Evolutionary conservation across 2,329 filamentous ascomycete genomes (phyloP), one percentile per base, ranked within the genome.

Genomic region (Polychaeton citri): DNA sequence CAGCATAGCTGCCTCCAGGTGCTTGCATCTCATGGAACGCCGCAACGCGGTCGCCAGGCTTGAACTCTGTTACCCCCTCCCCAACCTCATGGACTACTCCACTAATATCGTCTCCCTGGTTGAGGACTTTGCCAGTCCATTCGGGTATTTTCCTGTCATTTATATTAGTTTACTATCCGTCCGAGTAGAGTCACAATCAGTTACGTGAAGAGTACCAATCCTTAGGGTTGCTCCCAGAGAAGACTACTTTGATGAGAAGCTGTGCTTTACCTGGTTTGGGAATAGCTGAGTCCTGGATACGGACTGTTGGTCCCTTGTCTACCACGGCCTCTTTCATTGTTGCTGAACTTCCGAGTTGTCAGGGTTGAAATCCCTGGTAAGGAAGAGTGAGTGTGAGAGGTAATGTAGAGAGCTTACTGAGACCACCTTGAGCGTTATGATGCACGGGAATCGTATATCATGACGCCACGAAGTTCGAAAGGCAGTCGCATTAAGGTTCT

Each of bases 1-100:
- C 74, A 3, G 74, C 76, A 41, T 68, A 80, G 6, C 61, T 65
- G 2, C 76, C 76, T 21, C 63, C 50, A 0, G 65, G 59, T 1
- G 57, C 55, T 30, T 54, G 45, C 64, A 78, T 75, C 41, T 58
- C 53, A 42, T 68, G 64, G 57, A 74, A 72, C 3, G 66, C 69
- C 6, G 68, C 66, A 1, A 76, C 71, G 12, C 70, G 64, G 51
- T 76, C 71, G 20, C 72, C 72, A 0, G 58, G 56, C 41, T 66
- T 66, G 62, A 76, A 76, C 44, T 74, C 72, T 38, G 54, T 64
- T 2, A 77, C 72, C 24, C 68, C 60, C 28, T 59, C 49, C 15
- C 74, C 74, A 16, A 75, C 68, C 39, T 63, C 59, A 43, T 73
- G 62, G 6, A 78, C 63, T 19, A 67, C 59, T 30, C 55, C 55